Evolutionary conservation across 352 stramenopile species (phyloP), one percentile per base, ranked within the genome.

Genomic region (Globisporangium nagaii): DNA sequence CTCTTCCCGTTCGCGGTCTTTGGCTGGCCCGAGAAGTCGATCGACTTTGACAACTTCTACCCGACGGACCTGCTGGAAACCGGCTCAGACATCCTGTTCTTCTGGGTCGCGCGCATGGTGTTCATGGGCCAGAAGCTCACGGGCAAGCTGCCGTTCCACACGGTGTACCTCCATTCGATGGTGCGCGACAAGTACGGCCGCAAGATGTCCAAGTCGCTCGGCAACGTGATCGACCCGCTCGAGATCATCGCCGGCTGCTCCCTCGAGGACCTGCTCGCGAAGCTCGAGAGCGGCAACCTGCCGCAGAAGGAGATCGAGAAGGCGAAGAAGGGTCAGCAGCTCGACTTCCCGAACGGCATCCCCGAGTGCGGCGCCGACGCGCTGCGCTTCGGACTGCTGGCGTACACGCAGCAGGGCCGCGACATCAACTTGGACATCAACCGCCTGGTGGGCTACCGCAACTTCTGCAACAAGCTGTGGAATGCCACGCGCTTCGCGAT

Each of bases 391-490:
- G 97, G 96, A 53, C 79, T 99, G 15, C 72, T 99, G 32, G 88
- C 96, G 15, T 99, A 99, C 75, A 91, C 81, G 35, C 80, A 90
- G 53, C 85, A 95, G 63, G 85, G 86, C 60, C 89, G 96, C 40
- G 96, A 99, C 74, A 98, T 99, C 60, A 99, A 99, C 72, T 71
- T 99, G 52, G 97, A 99, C 75, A 99, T 99, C 65, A 98, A 99
- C 53, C 89, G 96, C 56, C 84, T 99, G 19, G 96, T 99, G 40
- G 95, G 93, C 27, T 99, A 99, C 75, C 89, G 98, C 53, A 97
- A 99, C 72, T 99, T 99, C 70, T 99, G 98, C 65, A 99, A 99
- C 86, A 99, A 99, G 74, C 82, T 99, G 25, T 99, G 98, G 98
- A 99, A 99, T 70, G 97, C 96, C 7, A 98, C 96, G 48, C 91